Conservation (phyloP, 1,139 yeast genomes). For the Taiozyma onychis region DNA sequence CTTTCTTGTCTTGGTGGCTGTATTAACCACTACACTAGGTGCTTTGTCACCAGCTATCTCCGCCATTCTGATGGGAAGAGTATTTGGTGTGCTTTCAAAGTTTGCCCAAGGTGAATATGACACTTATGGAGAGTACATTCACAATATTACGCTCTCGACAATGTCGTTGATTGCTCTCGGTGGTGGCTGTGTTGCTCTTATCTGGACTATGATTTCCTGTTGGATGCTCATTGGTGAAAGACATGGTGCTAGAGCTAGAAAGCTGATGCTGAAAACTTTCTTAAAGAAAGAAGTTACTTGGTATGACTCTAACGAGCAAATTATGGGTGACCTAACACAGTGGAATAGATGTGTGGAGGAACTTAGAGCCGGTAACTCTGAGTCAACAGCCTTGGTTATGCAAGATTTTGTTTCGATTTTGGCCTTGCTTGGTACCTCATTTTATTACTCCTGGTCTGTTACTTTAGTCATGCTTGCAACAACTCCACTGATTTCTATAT, state of each 20-base stretch:
- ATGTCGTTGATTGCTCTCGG: slow-evolving; percentile 57
- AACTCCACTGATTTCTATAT: slow-evolving; percentile 56
- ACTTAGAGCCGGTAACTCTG: slow-evolving; percentile 62
- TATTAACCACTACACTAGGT: slow-evolving; percentile 30
- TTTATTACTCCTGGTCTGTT: slow-evolving; percentile 77
- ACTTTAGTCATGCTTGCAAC: slow-evolving; percentile 70
- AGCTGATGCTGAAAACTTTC: slow-evolving; percentile 33
- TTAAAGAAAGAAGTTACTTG: slow-evolving; percentile 40
- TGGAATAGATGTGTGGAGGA: slow-evolving; percentile 77
- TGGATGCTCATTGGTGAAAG: slow-evolving; percentile 76
- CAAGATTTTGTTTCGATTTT: slow-evolving; percentile 48
- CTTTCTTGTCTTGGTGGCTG: slow-evolving; percentile 7
- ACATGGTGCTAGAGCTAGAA: slow-evolving; percentile 57
- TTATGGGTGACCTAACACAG: slow-evolving; percentile 62
- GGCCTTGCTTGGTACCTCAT: slow-evolving; percentile 59
- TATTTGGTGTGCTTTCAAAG: slow-evolving; percentile 47
- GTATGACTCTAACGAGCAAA: slow-evolving; percentile 51
- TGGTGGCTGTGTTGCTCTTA: slow-evolving; percentile 41
- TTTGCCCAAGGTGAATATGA: slow-evolving; percentile 30
- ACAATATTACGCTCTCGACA: slow-evolving; percentile 41
- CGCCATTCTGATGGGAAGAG: slow-evolving; percentile 60
- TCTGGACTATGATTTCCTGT: slow-evolving; percentile 49
- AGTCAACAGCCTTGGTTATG: slow-evolving; percentile 52
- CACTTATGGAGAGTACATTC: slow-evolving; percentile 32
- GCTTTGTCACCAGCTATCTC: slow-evolving; percentile 58